Base-by-base conservation (phyloP, 2,329 filamentous ascomycete genomes). In the Furcasterigmium sp. region DNA sequence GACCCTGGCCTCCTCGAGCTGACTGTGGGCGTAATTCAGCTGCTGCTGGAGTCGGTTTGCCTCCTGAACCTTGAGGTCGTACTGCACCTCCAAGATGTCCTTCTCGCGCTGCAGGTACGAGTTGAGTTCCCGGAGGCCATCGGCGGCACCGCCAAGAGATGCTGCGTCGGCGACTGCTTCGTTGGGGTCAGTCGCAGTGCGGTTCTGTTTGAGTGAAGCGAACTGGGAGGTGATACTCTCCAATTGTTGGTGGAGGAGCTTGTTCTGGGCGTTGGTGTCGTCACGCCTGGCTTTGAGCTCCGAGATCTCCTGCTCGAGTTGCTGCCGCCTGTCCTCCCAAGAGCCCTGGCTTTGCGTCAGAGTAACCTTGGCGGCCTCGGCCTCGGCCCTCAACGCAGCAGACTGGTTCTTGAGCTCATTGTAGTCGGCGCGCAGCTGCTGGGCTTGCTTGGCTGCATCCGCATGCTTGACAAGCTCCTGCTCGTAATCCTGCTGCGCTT, bases 1-100 rank as follows among this genome's bases (percentile, higher is more conserved):
- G 51, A 96, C 75, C 26, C 87, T 82, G 7, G 85, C 79, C 53
- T 96, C 90, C 49, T 98, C 93, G 8, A 98, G 81, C 60, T 97
- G 89, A 18, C 80, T 80, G 55, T 93, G 88, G 8, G 84, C 76
- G 59, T 95, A 91, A 40, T 95, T 85, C 19, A 96, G 76, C 58
- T 97, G 90, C 55, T 96, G 89, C 56, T 91, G 87, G 34, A 96
- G 67, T 42, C 93, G 82, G 65, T 94, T 95, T 42, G 82, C 76
- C 64, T 98, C 93, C 55, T 95, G 88, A 1, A 83, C 76, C 55
- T 91, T 91, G 36, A 97, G 74, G 53, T 96, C 91, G 55, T 90
- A 87, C 57, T 97, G 91, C n/a, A 96, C 88, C 54, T 98, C 91
- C 8, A 96, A 78, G 51, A 98, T 97, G 60, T 97, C 93, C 71